A percentile compares a stretch with the other conserved stretches of the same genome.
Evolutionary conservation across 1,284 basidiomycete genomes (phyloP).

Genomic region (Athelia sp.): DNA sequence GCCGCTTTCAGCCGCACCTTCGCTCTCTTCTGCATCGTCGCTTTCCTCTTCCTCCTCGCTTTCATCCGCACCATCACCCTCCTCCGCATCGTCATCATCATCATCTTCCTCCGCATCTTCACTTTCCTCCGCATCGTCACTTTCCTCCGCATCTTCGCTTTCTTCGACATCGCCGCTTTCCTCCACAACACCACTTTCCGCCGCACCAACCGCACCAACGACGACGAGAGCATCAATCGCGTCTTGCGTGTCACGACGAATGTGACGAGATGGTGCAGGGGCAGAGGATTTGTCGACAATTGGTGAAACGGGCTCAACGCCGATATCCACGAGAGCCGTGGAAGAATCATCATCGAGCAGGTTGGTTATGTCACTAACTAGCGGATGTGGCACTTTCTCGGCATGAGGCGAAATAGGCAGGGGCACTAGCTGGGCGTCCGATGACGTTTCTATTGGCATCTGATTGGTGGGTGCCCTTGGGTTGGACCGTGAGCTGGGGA

Average conservation of each 20-base stretch:
- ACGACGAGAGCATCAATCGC: neutral
- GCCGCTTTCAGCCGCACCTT: too few species aligned
- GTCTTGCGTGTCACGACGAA: neutral
- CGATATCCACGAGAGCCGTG: neutral
- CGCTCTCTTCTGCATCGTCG: too few species aligned
- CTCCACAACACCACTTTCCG: too few species aligned
- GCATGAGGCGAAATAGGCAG: too few species aligned
- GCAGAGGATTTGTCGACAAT: neutral
- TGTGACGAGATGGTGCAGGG: too few species aligned
- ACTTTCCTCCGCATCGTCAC: constrained; percentile 2
- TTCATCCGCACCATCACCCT: too few species aligned
- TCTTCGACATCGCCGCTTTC: neutral
- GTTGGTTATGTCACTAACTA: neutral
- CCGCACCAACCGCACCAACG: too few species aligned
- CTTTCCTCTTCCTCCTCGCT: too few species aligned
- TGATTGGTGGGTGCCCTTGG: neutral
- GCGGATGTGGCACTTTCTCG: neutral
- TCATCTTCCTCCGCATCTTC: too few species aligned
- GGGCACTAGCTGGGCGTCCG: too few species aligned
- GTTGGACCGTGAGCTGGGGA: neutral
- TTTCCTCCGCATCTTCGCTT: constrained; percentile 14
- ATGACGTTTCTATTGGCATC: neutral
- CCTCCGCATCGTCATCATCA: too few species aligned
- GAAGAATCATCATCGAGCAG: constrained; percentile 1
- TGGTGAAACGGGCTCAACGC: neutral